Evolutionary conservation across 441 rosid genomes (phyloP).

Genomic region (Hura crepitans): DNA sequence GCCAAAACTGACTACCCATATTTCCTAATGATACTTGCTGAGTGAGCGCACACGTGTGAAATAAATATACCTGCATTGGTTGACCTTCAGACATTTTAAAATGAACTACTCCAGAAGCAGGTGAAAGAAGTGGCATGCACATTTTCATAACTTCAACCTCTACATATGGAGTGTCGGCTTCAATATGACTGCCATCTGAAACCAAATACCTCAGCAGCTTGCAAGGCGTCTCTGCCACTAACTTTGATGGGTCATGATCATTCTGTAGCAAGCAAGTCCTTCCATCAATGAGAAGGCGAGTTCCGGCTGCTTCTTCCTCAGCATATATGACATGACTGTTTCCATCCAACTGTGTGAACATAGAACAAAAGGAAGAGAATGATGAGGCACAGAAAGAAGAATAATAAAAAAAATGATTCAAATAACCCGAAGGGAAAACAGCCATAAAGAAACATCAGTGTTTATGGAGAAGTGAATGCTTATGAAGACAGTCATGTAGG

Average conservation of each 20-base stretch:
- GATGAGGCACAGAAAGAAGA: too few species aligned
- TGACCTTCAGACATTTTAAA: slow-evolving; percentile 98
- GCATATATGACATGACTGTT: slow-evolving; percentile 99
- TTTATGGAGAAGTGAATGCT: too few species aligned
- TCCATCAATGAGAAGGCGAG: slow-evolving; percentile 99
- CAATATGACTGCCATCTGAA: slow-evolving; percentile 84
- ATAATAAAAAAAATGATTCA: too few species aligned
- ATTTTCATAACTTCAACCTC: slow-evolving; percentile 99
- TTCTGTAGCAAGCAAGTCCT: slow-evolving; percentile 99
- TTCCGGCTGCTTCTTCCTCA: slow-evolving; percentile 99
- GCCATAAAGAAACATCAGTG: too few species aligned
- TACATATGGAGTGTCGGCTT: slow-evolving; percentile 93
- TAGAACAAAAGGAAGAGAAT: background rate
- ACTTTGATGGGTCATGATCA: slow-evolving; percentile 98
- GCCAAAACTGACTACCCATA: background rate
- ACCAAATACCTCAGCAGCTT: slow-evolving; percentile 92
- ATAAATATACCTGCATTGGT: slow-evolving; percentile 86
- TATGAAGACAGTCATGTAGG: too few species aligned
- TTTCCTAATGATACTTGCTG: background rate
- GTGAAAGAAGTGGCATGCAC: slow-evolving; percentile 99
- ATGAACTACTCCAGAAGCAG: slow-evolving; percentile 87
- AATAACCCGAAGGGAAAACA: too few species aligned
- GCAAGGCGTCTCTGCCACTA: slow-evolving; percentile 99
- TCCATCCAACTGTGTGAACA: slow-evolving; percentile 79
- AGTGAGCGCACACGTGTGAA: background rate